phyloP scores from a whole-genome alignment of 2,329 filamentous ascomycete genomes.

The Hymenoscyphus infarciens region DNA sequence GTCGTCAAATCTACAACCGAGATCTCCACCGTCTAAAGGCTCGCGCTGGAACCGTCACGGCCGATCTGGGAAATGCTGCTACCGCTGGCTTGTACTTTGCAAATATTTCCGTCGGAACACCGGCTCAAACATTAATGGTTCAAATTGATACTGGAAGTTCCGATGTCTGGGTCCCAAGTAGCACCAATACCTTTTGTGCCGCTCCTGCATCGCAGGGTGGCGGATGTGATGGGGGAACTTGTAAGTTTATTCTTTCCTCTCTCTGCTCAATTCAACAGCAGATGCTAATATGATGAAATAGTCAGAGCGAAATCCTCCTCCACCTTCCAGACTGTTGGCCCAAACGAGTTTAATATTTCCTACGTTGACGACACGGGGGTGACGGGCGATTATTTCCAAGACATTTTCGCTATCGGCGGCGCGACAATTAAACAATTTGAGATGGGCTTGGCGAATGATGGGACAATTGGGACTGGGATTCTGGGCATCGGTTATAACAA shows the following conservation, averaged over 20 bases:
- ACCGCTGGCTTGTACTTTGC: conserved; percentile 47
- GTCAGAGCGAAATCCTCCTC: conserved; percentile 47
- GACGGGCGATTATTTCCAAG: conserved; percentile 54
- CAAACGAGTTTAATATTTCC: conserved; percentile 52
- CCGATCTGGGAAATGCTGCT: conserved; percentile 44
- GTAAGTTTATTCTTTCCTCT: conserved; percentile 37
- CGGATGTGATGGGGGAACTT: conserved; percentile 46
- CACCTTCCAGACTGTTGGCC: conserved; percentile 44
- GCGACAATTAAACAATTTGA: conserved; percentile 49
- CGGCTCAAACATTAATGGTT: conserved; percentile 51
- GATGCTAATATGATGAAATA: conserved; percentile 30
- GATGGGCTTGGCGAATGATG: conserved; percentile 50
- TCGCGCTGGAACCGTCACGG: conserved; percentile 24
- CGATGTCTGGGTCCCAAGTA: conserved; percentile 55
- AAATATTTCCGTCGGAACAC: conserved; percentile 56
- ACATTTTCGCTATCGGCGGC: conserved; percentile 51
- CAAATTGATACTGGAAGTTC: conserved; percentile 61
- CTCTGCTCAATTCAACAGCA: not conserved
- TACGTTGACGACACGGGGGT: conserved; percentile 58
- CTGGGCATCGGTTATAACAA: conserved; percentile 54
- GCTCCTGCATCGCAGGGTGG: conserved; percentile 28
- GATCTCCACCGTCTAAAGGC: conserved; percentile 13
- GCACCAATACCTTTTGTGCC: conserved; percentile 30
- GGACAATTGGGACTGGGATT: conserved; percentile 51
- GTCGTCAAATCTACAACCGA: conserved; percentile 17